Percentiles rank a stretch among this genome's conserved stretches.
Evolutionary conservation across 371 early-diverging fungal species (phyloP).

Genomic region (Lichtheimia corymbifera): DNA sequence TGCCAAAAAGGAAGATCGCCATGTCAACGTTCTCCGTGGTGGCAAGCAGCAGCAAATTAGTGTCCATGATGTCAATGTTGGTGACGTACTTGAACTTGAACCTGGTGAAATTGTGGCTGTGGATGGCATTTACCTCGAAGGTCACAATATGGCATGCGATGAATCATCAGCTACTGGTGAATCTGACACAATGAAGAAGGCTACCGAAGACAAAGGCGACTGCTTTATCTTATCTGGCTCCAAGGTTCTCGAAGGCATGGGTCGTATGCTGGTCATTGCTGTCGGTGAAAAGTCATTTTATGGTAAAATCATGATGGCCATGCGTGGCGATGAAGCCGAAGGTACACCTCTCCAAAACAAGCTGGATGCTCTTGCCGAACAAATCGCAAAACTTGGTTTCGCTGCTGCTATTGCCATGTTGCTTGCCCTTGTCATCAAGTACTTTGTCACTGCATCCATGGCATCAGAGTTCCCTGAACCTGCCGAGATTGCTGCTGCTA

Average conservation of each 20-base stretch:
- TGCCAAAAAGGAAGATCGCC: constrained; percentile 89
- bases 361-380: constrained; percentile 82
- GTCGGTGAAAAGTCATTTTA: constrained; percentile 85
- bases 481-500: constrained; percentile 62
- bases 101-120: constrained; percentile 94
- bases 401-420: constrained; percentile 80
- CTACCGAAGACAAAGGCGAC: constrained; percentile 64
- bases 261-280: constrained; percentile 79
- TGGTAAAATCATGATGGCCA: constrained; percentile 85
- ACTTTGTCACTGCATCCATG: constrained; percentile 69
- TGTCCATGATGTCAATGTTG: constrained; percentile 85
- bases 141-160: constrained; percentile 86
- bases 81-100: constrained; percentile 89
- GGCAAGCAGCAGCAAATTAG: constrained; percentile 81
- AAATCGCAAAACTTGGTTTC: constrained; percentile 91
- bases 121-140: constrained; percentile 81
- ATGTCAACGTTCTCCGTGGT: constrained; percentile 77
- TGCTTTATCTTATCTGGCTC: constrained; percentile 91
- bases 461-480: constrained; percentile 57
- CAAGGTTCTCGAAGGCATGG: constrained; percentile 89
- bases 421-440: constrained; percentile 75
- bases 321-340: constrained; percentile 75
- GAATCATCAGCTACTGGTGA: constrained; percentile 94
- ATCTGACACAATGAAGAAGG: constrained; percentile 76
- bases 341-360: constrained; percentile 93